Evolutionary conservation across 2,329 filamentous ascomycete species (phyloP), one percentile per base, ranked within the genome.

Genomic region (Fusarium odoratissimum): DNA sequence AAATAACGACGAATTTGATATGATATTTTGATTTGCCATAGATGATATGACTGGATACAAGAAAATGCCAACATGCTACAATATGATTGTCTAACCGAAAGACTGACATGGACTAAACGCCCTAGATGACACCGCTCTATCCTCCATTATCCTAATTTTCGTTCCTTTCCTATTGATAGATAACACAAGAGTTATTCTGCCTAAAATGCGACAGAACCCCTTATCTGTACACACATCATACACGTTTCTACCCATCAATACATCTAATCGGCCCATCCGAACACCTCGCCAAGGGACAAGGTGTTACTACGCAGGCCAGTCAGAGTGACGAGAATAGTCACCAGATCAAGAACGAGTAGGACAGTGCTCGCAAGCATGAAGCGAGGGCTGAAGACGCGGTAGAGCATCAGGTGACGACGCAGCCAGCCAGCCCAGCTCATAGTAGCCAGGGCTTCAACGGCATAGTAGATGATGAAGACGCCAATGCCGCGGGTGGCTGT

Each of bases 371-470:
- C 94, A 80, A 94, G 88, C 92, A 99, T 93, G 84, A 95, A 99
- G 33, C 95, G 86, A 51, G 96, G 96, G 83, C 89, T 92, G 79
- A 99, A 99, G 46, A 99, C 94, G 45, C 96, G 89, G 83, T 96
- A 99, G 35, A 99, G 88, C 96, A 99, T 99, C 71, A 99, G 87
- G 84, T 99, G 96, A 57, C 96, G 88, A 60, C 96, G 88, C 77
- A 99, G 83, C 84, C 94, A 91, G 3, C 93, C 95, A 0, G 95
- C 94, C 92, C 95, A 98, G 81, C 93, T 90, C 76, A 96, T 97
- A 8, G 95, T 97, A 0, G 94, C 93, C 28, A 97, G 83, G 33
- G 92, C 92, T 79, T 98, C 89, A 13, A 93, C 92, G 9, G 93
- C 93, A 79, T 95, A 96, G 79, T 95, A 97, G 2, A 92, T 85